Evolutionary conservation across 2,329 filamentous ascomycete genomes (phyloP), one percentile per base, ranked within the genome.

Genomic region (Aureobasidium sp.): DNA sequence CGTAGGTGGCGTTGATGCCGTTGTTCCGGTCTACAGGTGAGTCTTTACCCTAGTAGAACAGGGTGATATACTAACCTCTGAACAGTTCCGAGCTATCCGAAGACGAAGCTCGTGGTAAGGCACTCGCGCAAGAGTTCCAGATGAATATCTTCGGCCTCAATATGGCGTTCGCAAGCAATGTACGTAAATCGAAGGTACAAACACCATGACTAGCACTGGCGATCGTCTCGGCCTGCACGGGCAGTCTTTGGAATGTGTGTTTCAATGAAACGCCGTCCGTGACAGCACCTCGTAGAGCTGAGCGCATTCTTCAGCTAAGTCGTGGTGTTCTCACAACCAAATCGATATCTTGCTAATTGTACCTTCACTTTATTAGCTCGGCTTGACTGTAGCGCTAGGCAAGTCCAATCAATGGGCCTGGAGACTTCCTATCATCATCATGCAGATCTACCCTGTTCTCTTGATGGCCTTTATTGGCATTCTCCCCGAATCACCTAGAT

Each of bases 121-220:
- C 84, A 1, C 70, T 87, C 47, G 83, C 83, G 1, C 82, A 87
- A 67, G 83, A 86, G 66, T 87, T 87, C 67, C 84, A 86, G 69
- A 81, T 79, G 70, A 87, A 87, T 66, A 86, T 87, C 65, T 82
- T 85, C 62, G 83, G 84, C 0, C 70, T 87, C 2, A 77, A 85
- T 63, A 79, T 84, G 78, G 84, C 83, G 0, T 86, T 85, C 69
- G 79, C 75, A 0, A 80, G 86, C 70, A 87, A 86, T 66, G 34
- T 34, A 34, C 7, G 32, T 34, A 10, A 34, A 34, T 10, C 32
- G 32, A 34, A 34, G 32, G 9, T 34, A 34, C 7, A 34, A 10
- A 34, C 32, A 34, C 6, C 32, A 34, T 10, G 32, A 34, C 5
- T 34, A 34, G 32, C 12, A 9, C 32, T 34, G 32, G 32, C 32